A percentile compares a stretch with the other conserved stretches of the same genome.
These are phyloP conservation scores for Dictyostelium purpureum DNA, from an alignment of 78 protist species.

Conservation along the genomic window DNA sequence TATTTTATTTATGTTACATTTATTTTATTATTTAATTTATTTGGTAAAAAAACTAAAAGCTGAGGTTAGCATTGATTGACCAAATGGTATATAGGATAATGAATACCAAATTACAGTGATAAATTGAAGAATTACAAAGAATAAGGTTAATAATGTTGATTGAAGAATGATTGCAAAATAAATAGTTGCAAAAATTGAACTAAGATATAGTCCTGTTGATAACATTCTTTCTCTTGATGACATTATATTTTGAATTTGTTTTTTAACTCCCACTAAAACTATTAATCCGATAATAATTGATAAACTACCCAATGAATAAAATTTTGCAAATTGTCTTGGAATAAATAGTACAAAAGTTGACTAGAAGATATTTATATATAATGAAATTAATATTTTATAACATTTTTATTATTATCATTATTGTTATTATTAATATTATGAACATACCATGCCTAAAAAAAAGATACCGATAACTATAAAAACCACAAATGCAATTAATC, in stretches of 20 bases:
- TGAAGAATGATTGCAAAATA: constrained; percentile 36
- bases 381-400: too few relatives aligned
- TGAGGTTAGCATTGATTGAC: constrained; percentile 9
- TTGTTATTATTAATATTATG: background rate
- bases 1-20: background rate
- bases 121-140: constrained; percentile 46
- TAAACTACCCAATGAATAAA: constrained; percentile 65
- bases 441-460: constrained; percentile 50
- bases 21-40: background rate
- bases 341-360: constrained; percentile 63
- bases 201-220: constrained; percentile 27
- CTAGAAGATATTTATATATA: background rate
- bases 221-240: constrained; percentile 55
- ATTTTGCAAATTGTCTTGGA: constrained; percentile 73
- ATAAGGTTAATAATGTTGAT: constrained; percentile 39
- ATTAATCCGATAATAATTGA: constrained; percentile 30
- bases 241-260: constrained; percentile 37
- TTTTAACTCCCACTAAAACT: constrained; percentile 57
- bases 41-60: background rate
- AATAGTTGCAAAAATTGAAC: constrained; percentile 32
- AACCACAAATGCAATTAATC: constrained; percentile 25
- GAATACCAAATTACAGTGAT: constrained; percentile 62
- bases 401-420: too few relatives aligned
- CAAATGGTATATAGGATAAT: constrained; percentile 62
- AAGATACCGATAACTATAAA: constrained; percentile 27